Conservation (phyloP, 345 rosid genomes). For the Bruguiera gymnorhiza region DNA sequence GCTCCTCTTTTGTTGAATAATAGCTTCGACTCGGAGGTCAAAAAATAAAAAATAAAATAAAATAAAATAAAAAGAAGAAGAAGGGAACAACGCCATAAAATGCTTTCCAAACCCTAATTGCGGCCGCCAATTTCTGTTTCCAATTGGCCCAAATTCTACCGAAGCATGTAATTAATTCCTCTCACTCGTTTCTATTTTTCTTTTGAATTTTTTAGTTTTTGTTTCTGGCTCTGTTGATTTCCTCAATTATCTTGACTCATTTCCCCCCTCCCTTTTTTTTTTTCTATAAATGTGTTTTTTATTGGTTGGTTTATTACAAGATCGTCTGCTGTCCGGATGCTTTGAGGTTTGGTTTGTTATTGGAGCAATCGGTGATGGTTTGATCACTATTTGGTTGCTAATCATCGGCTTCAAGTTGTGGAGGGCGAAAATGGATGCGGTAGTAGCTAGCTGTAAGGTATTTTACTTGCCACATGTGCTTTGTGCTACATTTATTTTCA, state of each 20-base stretch:
- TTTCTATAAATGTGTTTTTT: constrained; percentile 11
- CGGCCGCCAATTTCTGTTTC: neutral
- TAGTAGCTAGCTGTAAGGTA: constrained; percentile 74
- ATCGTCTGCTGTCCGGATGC: constrained; percentile 38
- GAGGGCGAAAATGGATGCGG: constrained; percentile 66
- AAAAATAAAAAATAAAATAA: neutral
- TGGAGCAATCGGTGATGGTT: constrained; percentile 17
- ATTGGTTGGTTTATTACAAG: constrained; percentile 21
- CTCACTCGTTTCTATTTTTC: neutral
- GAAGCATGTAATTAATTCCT: neutral
- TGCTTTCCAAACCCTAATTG: neutral
- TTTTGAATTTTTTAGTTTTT: neutral
- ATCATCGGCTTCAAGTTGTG: constrained; percentile 21
- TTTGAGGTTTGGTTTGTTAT: constrained; percentile 22
- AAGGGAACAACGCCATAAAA: neutral
- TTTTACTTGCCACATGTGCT: neutral
- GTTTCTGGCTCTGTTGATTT: neutral
- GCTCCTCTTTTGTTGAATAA: constrained; percentile 33
- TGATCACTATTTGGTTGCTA: constrained; percentile 24
- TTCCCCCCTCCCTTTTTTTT: neutral
- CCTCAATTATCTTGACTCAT: neutral
- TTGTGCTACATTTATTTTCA: neutral
- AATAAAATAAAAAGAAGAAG: neutral
- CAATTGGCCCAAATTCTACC: neutral
- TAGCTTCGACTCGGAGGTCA: constrained; percentile 7